phyloP scores from a whole-genome alignment of 441 rosid species.

The Pelargonium australe region DNA sequence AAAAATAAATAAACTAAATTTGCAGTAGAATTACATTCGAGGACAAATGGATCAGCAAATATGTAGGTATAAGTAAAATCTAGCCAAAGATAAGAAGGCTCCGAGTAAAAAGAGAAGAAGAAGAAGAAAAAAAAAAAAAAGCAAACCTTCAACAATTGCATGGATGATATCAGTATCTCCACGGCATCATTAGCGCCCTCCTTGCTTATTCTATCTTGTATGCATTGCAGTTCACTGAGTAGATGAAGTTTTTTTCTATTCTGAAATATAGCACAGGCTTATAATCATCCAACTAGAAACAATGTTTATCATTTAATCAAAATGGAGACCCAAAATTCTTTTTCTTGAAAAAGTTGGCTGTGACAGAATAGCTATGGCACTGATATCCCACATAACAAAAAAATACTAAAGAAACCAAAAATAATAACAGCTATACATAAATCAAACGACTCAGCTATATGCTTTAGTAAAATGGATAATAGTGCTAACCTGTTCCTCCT shows the following conservation, averaged over 20 bases:
- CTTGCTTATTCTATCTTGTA: slow-evolving; percentile 37
- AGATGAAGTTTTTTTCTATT: slow-evolving; percentile 34
- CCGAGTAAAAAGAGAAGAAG: neutral
- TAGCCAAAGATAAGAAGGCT: neutral
- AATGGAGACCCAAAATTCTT: neutral
- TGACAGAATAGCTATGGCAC: neutral
- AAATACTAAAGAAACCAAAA: neutral
- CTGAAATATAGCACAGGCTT: slow-evolving; percentile 23
- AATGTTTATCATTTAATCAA: neutral
- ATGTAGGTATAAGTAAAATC: neutral
- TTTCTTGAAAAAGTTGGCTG: neutral
- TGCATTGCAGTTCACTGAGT: slow-evolving; percentile 29
- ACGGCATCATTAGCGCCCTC: slow-evolving; percentile 32
- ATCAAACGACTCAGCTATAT: neutral
- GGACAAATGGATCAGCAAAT: neutral
- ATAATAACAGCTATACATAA: neutral
- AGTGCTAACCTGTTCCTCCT: slow-evolving; percentile 32
- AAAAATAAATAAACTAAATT: too few species aligned
- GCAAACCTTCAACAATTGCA: slow-evolving; percentile 45
- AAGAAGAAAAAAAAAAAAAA: neutral
- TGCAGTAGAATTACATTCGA: too few species aligned
- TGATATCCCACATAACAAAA: neutral
- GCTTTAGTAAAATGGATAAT: slow-evolving; percentile 1
- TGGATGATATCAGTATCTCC: slow-evolving; percentile 38
- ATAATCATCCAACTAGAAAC: neutral